phyloP scores from a whole-genome alignment of 176 grass and related monocot genomes.

The Oryza meyeriana region DNA sequence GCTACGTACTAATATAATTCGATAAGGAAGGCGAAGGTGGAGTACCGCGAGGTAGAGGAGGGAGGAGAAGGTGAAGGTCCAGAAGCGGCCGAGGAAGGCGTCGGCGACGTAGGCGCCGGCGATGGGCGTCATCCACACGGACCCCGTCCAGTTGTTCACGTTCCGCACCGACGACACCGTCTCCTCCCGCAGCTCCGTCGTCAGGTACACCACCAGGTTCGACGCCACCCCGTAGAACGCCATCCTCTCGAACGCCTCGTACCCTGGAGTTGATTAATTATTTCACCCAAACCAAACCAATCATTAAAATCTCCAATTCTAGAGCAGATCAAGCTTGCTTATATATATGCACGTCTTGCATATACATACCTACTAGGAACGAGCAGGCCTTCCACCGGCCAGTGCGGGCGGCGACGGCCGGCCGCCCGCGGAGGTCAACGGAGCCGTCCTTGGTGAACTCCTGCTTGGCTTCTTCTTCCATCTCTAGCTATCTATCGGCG shows the following conservation, averaged over 20 bases:
- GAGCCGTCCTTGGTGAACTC: conserved; percentile 65
- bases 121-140: conserved; percentile 77
- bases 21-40: too few relatives aligned
- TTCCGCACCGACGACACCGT: conserved; percentile 72
- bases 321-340: too few relatives aligned
- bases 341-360: neutral
- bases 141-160: conserved; percentile 76
- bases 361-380: conserved; percentile 62
- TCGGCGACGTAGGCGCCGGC: conserved; percentile 72
- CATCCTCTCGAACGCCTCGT: conserved; percentile 84
- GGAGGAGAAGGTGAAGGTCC: conserved; percentile 83
- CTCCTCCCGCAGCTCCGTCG: conserved; percentile 61
- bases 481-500: neutral
- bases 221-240: conserved; percentile 82
- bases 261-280: conserved; percentile 23
- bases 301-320: too few relatives aligned
- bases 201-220: conserved; percentile 82
- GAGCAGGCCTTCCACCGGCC: conserved; percentile 75
- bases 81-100: conserved; percentile 73
- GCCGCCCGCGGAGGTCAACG: conserved; percentile 61
- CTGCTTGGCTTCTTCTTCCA: conserved; percentile 24
- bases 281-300: neutral
- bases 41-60: conserved; percentile 67
- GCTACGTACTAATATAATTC: too few relatives aligned
- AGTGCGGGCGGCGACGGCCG: conserved; percentile 44